Conservation (phyloP, 441 rosid species). For the Syzygium syzygioides region DNA sequence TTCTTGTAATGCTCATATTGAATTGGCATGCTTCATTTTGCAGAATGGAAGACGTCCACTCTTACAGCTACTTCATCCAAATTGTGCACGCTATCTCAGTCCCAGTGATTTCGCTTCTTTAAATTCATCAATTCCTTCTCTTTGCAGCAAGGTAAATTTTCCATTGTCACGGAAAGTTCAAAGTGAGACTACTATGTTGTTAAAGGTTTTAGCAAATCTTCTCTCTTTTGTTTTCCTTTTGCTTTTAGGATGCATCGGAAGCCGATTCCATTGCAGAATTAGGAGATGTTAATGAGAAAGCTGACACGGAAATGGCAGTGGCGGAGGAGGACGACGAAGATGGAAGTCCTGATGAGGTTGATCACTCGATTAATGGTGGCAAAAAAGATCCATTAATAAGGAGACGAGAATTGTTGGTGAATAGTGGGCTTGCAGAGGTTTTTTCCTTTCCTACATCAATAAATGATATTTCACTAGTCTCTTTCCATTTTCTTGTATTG, state of each 20-base stretch:
- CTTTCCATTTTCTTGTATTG: background rate
- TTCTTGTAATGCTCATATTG: background rate
- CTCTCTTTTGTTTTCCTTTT: background rate
- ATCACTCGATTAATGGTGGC: slow-evolving; percentile 37
- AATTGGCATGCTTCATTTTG: slow-evolving; percentile 5
- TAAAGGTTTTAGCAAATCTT: background rate
- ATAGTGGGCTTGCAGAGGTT: slow-evolving; percentile 94
- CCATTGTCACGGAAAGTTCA: background rate
- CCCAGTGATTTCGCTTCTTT: slow-evolving; percentile 69
- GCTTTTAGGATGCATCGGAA: slow-evolving; percentile 43
- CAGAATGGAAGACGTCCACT: slow-evolving; percentile 76
- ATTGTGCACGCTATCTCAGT: slow-evolving; percentile 69
- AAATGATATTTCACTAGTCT: background rate
- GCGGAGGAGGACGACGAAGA: slow-evolving; percentile 13
- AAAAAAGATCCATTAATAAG: slow-evolving; percentile 76
- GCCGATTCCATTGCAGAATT: slow-evolving; percentile 25
- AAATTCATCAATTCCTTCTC: slow-evolving; percentile 55
- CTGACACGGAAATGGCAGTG: slow-evolving; percentile 20
- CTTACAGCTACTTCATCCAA: slow-evolving; percentile 85
- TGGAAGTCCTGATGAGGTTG: slow-evolving; percentile 25
- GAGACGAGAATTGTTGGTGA: slow-evolving; percentile 73
- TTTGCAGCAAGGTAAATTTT: slow-evolving; percentile 49
- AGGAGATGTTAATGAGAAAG: slow-evolving; percentile 29
- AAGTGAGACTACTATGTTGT: background rate
- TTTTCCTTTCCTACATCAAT: slow-evolving; percentile 4